Percentiles rank a stretch among this genome's conserved stretches.
Conservation (phyloP, 257 asterid genomes). For the Gentiana dahurica region DNA sequence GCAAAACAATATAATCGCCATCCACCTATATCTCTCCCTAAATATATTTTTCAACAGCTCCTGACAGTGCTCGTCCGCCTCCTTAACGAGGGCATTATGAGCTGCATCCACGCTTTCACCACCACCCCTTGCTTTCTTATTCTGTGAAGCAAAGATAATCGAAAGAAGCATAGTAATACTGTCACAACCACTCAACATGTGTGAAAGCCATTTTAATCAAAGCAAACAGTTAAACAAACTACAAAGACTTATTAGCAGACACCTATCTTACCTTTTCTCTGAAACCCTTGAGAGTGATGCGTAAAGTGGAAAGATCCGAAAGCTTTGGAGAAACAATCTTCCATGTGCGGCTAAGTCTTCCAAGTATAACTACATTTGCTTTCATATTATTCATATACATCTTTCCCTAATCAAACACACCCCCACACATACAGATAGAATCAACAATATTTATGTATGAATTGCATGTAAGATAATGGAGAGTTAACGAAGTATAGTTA, state of each 20-base stretch:
- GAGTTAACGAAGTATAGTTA: constrained; percentile 7
- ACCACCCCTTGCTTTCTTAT: constrained; percentile 43
- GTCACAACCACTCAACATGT: too few species aligned
- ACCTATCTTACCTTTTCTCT: constrained; percentile 39
- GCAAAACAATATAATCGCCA: constrained; percentile 14
- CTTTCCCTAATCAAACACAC: constrained; percentile 36
- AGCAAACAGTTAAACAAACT: too few species aligned
- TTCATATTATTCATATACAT: constrained; percentile 50
- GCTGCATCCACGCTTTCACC: constrained; percentile 28
- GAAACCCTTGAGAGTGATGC: constrained; percentile 50
- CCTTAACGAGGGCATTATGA: constrained; percentile 31
- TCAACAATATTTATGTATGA: background rate
- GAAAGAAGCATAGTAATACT: background rate
- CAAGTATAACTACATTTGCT: constrained; percentile 48
- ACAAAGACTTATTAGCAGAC: too few species aligned
- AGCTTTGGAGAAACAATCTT: constrained; percentile 36
- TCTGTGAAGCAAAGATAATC: constrained; percentile 25
- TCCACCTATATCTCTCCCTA: constrained; percentile 25
- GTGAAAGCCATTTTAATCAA: too few species aligned
- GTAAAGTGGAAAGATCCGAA: constrained; percentile 44
- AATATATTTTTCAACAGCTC: constrained; percentile 37
- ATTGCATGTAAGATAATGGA: too few species aligned
- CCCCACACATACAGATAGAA: constrained; percentile 2
- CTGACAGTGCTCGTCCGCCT: constrained; percentile 63
- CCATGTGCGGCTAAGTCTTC: constrained; percentile 55